These are phyloP conservation scores for Oropetium thomaeum DNA, from an alignment of 176 grass and related monocot genomes.

Conservation along the genomic window DNA sequence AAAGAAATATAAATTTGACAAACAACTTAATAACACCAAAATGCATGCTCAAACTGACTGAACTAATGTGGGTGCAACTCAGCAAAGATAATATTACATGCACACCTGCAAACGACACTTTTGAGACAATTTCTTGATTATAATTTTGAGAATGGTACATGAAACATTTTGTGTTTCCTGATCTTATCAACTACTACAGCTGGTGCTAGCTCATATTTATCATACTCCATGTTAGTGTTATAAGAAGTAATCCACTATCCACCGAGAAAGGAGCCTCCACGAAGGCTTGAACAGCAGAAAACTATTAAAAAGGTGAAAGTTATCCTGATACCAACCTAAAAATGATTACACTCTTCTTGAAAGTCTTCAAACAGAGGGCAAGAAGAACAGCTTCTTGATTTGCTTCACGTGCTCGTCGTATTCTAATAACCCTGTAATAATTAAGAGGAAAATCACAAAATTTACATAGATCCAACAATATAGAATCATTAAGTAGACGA, in stretches of 20 bases:
- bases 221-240: neutral
- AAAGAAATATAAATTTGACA: slow-evolving; percentile 29
- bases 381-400: slow-evolving; percentile 97
- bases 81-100: neutral
- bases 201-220: neutral
- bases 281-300: neutral
- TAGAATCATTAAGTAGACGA: neutral
- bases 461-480: slow-evolving; percentile 3
- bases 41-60: neutral
- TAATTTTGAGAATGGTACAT: neutral
- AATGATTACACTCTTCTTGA: slow-evolving; percentile 87
- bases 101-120: neutral
- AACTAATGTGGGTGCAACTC: neutral
- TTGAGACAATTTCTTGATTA: slow-evolving; percentile 1
- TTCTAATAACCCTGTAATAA: slow-evolving; percentile 76
- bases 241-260: neutral
- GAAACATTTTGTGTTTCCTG: neutral
- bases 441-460: slow-evolving; percentile 12
- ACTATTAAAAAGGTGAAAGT: slow-evolving; percentile 9
- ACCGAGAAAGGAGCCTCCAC: neutral
- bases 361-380: slow-evolving; percentile 92
- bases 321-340: slow-evolving; percentile 65
- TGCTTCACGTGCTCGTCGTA: slow-evolving; percentile 71
- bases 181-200: slow-evolving; percentile 10
- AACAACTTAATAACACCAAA: neutral